Evolutionary conservation across 2,329 filamentous ascomycete genomes (phyloP).

Genomic region (Epichloe baconii): DNA sequence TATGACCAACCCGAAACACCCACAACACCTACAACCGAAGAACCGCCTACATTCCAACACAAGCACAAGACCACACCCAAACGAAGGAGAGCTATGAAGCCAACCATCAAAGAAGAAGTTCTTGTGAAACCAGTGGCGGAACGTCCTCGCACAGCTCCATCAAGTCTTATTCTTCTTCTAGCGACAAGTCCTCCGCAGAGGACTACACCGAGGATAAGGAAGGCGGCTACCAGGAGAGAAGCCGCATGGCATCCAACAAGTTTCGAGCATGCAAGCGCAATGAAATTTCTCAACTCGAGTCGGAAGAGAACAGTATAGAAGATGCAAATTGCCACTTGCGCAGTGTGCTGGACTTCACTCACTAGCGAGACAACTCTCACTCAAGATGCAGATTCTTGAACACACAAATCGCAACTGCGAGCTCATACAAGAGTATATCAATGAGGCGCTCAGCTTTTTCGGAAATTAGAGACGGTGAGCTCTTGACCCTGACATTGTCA

Average conservation of each 20-base stretch:
- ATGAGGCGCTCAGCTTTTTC: too few species aligned
- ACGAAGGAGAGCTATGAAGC: neutral
- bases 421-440: too few species aligned
- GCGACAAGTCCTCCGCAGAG: neutral
- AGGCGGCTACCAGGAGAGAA: slow-evolving; percentile 9
- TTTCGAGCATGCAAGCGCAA: slow-evolving; percentile 4
- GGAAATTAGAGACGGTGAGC: too few species aligned
- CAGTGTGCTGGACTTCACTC: too few species aligned
- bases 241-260: slow-evolving; percentile 14
- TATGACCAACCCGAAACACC: neutral
- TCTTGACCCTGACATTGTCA: too few species aligned
- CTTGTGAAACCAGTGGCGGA: neutral
- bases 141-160: neutral
- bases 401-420: too few species aligned
- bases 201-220: neutral
- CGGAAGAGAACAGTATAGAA: too few species aligned
- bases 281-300: too few species aligned
- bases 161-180: neutral
- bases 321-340: too few species aligned
- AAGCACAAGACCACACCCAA: neutral
- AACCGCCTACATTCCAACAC: neutral
- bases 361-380: too few species aligned
- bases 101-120: neutral
- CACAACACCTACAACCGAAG: neutral
- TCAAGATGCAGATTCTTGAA: too few species aligned